Evolutionary conservation across 2,329 filamentous ascomycete genomes (phyloP), one percentile per base, ranked within the genome.

Genomic region (Aspergillus sp.): DNA sequence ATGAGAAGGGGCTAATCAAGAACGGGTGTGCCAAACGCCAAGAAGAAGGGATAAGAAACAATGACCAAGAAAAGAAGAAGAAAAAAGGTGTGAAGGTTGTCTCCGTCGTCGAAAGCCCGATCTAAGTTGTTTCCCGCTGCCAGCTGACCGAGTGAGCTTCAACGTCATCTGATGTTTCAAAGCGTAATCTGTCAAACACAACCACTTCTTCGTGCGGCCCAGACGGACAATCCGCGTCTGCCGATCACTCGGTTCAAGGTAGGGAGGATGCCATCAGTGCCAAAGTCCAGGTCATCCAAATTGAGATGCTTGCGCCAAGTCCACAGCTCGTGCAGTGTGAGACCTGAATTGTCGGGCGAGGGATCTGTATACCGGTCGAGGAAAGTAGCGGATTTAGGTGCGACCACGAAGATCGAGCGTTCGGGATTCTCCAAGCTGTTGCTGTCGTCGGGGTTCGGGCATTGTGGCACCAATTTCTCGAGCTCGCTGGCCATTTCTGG

Each of bases 231-330:
- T 1, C 82, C 82, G 44, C 80, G 76, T 58, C 80, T 74, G 1
- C 81, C 81, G 38, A 83, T 64, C 2, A 83, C 80, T 25, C 81
- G 72, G 19, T 63, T 68, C 44, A 83, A 52, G 2, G 82, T 83
- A 3, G 70, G 63, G n/a, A 75, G 25, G 19, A 84, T 62, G 3
- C 82, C 82, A 48, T 83, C 82, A 13, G 76, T 74, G 10, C 70
- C 80, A 60, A 83, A 79, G 64, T 84, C 81, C 61, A 84, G 66
- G 69, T 83, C 82, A 64, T 84, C 82, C 17, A 84, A 68, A 60
- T 82, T 83, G 50, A 84, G 62, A 64, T 84, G 82, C 44, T 74
- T 73, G 47, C 69, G 68, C 59, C 79, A 81, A 7, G 71, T 76
- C 76, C 77, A 82, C 3, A 82, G 68, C 19, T 74, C 72, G 54